Evolutionary conservation across 2,329 filamentous ascomycete species (phyloP).

Genomic region (Curvularia verruculosa): DNA sequence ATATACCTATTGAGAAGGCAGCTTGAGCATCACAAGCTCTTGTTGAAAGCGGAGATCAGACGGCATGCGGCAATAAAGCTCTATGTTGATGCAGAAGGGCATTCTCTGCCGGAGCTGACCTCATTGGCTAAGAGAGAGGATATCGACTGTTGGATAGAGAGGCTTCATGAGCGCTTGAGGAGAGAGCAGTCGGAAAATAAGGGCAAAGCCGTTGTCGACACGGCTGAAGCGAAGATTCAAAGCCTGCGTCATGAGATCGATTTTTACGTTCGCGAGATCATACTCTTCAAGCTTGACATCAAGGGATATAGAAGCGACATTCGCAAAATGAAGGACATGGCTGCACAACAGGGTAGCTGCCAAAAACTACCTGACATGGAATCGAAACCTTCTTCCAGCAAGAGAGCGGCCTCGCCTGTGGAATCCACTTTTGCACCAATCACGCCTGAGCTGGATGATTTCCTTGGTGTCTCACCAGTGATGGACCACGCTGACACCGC

Average conservation of each 20-base stretch:
- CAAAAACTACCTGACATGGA: conserved; percentile 33
- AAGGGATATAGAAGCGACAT: conserved; percentile 53
- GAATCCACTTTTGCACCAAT: conserved; percentile 24
- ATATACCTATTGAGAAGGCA: conserved; percentile 42
- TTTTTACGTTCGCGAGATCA: conserved; percentile 55
- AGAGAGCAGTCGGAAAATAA: conserved; percentile 27
- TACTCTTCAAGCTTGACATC: conserved; percentile 57
- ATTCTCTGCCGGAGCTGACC: conserved; percentile 38
- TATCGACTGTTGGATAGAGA: conserved; percentile 45
- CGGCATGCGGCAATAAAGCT: conserved; percentile 42
- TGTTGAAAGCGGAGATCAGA: conserved; percentile 51
- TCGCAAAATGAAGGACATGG: conserved; percentile 42
- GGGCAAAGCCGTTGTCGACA: conserved; percentile 2
- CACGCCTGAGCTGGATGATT: conserved; percentile 29
- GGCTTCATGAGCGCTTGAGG: conserved; percentile 41
- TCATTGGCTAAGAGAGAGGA: conserved; percentile 41
- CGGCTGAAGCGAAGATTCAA: conserved; percentile 26
- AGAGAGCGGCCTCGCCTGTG: conserved; percentile 33
- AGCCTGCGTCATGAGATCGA: conserved; percentile 50
- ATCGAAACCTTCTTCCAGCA: conserved; percentile 37
- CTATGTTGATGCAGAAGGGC: conserved; percentile 24
- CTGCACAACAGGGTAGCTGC: conserved; percentile 30
- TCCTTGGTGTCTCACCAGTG: conserved; percentile 27
- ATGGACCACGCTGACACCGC: conserved; percentile 16
- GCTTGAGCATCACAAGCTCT: conserved; percentile 48